These are phyloP conservation scores for Carex pumila DNA, from an alignment of 176 grass and related monocot species.

Conservation along the genomic window DNA sequence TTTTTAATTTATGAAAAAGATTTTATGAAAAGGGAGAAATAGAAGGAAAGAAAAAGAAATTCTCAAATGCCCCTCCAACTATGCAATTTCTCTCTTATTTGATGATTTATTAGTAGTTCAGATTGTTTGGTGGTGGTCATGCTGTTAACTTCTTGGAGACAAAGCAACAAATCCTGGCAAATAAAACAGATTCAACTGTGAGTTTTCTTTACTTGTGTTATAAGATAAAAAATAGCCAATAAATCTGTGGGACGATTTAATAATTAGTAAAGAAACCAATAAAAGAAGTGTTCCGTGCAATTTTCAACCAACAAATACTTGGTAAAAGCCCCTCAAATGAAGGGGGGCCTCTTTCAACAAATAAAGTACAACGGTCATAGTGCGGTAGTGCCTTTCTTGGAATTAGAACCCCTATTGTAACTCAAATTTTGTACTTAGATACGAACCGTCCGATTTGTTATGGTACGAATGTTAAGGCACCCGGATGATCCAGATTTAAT, in stretches of 20 bases:
- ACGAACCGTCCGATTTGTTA: no score
- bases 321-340: background rate
- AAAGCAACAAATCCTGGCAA: background rate
- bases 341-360: background rate
- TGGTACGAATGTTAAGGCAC: no score
- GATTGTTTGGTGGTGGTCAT: background rate
- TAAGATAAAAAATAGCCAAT: background rate
- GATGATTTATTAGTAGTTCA: background rate
- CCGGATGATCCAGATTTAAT: no score
- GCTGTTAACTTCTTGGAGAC: background rate
- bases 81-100: background rate
- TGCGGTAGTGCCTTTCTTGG: background rate
- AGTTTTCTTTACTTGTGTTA: background rate
- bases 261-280: background rate
- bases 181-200: background rate
- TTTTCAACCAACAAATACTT: background rate
- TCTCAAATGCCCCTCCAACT: background rate
- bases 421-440: no score
- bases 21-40: background rate
- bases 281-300: background rate
- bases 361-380: background rate
- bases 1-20: no score
- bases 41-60: background rate
- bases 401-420: no score
- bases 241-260: background rate